Evolutionary conservation across 2,329 filamentous ascomycete species (phyloP), one percentile per base, ranked within the genome.

Genomic region (Aureobasidium lini): DNA sequence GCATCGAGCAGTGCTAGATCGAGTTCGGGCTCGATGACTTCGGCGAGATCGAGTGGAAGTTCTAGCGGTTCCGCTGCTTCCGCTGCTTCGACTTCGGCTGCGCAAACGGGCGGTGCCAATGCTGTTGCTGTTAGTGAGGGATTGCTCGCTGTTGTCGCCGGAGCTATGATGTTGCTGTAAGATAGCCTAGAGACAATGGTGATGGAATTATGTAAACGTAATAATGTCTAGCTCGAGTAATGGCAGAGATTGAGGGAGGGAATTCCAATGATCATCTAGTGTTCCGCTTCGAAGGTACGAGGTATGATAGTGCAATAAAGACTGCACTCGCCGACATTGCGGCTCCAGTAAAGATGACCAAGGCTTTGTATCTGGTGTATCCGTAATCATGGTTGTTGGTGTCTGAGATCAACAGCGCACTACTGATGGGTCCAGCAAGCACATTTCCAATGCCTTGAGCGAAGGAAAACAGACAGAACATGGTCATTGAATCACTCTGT

Each of bases 381-480:
- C 64, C 65, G 53, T 66, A 67, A 5, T 39, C 39, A 11, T 48
- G 48, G 2, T 37, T 10, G 4, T 60, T 34, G 2, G 62, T 48
- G 1, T 15, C 44, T 1, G 31, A 59, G 3, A 16, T 46, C 48
- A 68, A 18, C 6, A 69, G 44, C n/a, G 60, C 61, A 31, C 62
- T 66, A 10, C 64, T 63, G 29, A 69, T 63, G 2, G 67, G 66
- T 3, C 66, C 66, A 18, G 64, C 63, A 28, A 68, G 43, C 1
- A 69, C 63, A 48, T 69, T 68, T 3, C 66, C 67, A 46, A 67
- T 57, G 1, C 66, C 66, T 36, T 68, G 66, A 11, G 62, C 66
- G 31, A 67, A 63, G 37, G 64, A 67, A n/a, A 68, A 61, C 3
- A 67, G 28, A 4, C 65, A 63, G 49, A 66, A 69, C 0, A 64